These are phyloP conservation scores for Boehmeria nivea DNA, from an alignment of 306 rosid species.

Conservation along the genomic window DNA sequence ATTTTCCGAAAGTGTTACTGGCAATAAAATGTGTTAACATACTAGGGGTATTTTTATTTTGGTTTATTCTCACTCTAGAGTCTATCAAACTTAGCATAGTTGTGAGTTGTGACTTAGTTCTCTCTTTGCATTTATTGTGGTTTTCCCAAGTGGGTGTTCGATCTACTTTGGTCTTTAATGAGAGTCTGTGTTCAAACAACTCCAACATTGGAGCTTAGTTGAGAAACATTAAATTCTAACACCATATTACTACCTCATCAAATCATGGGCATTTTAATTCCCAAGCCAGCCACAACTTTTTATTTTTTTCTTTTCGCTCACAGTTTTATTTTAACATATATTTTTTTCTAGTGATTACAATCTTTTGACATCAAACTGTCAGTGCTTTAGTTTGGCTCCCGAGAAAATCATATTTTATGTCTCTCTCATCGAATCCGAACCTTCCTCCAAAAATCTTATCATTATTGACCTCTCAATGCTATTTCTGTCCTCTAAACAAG, in stretches of 20 bases:
- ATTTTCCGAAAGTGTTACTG: too few relatives aligned
- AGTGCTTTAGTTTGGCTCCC: slow-evolving; percentile 29
- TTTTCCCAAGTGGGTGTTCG: slow-evolving; percentile 24
- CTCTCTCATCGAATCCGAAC: slow-evolving; percentile 10
- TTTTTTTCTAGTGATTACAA: slow-evolving; percentile 40
- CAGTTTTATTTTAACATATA: too few relatives aligned
- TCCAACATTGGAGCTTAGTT: slow-evolving; percentile 12
- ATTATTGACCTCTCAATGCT: slow-evolving; percentile 31
- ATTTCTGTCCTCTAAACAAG: slow-evolving; percentile 6
- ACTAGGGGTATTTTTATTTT: too few relatives aligned
- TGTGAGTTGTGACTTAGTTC: slow-evolving; percentile 13
- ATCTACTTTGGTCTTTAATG: slow-evolving; percentile 21
- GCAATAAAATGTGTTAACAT: too few relatives aligned
- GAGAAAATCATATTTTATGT: slow-evolving; percentile 16
- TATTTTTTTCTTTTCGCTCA: background rate
- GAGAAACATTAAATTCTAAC: slow-evolving; percentile 21
- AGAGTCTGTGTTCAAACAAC: too few relatives aligned
- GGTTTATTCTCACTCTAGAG: too few relatives aligned
- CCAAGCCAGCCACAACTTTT: slow-evolving; percentile 10
- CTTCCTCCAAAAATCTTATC: slow-evolving; percentile 20
- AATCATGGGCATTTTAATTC: slow-evolving; percentile 43
- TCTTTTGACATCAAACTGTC: slow-evolving; percentile 47
- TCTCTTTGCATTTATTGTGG: slow-evolving; percentile 25
- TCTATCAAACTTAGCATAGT: background rate
- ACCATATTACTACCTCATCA: background rate